Evolutionary conservation across 768 basidiomycete genomes (phyloP).

Genomic region (Mycena kentingensis): DNA sequence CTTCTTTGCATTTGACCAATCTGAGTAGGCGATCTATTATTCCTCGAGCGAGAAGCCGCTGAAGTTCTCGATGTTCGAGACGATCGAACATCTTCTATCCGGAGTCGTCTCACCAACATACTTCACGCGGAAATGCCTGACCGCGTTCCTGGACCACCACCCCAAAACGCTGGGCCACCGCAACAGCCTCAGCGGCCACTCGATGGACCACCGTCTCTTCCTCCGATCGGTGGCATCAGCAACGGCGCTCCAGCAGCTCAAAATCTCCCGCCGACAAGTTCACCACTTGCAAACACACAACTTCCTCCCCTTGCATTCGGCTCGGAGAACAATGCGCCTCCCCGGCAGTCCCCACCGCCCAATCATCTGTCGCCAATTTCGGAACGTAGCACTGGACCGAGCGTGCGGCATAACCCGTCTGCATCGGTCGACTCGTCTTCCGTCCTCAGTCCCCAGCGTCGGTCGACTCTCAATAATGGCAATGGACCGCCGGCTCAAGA

Average conservation of each 20-base stretch:
- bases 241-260: conserved; percentile 5
- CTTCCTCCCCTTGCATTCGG: conserved; percentile 65
- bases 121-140: conserved; percentile 65
- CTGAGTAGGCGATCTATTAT: conserved; percentile 59
- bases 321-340: conserved; percentile 5
- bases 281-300: conserved; percentile 41
- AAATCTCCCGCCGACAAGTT: conserved; percentile 10
- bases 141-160: conserved; percentile 25
- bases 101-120: conserved; percentile 62
- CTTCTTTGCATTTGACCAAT: conserved; percentile 17
- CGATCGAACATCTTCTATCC: conserved; percentile 71
- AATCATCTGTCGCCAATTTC: conserved; percentile 65
- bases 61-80: conserved; percentile 77
- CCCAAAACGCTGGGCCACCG: conserved; percentile 17
- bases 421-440: conserved; percentile 26
- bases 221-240: conserved; percentile 34
- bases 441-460: conserved; percentile 23
- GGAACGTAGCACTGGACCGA: conserved; percentile 45
- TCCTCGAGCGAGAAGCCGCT: conserved; percentile 83
- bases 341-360: conserved; percentile 23
- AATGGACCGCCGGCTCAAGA: not conserved
- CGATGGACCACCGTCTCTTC: conserved; percentile 37
- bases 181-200: conserved; percentile 32
- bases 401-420: conserved; percentile 29
- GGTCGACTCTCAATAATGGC: conserved; percentile 7